Base-by-base conservation (phyloP, 2,329 filamentous ascomycete species). In the Didymella keratinophila region DNA sequence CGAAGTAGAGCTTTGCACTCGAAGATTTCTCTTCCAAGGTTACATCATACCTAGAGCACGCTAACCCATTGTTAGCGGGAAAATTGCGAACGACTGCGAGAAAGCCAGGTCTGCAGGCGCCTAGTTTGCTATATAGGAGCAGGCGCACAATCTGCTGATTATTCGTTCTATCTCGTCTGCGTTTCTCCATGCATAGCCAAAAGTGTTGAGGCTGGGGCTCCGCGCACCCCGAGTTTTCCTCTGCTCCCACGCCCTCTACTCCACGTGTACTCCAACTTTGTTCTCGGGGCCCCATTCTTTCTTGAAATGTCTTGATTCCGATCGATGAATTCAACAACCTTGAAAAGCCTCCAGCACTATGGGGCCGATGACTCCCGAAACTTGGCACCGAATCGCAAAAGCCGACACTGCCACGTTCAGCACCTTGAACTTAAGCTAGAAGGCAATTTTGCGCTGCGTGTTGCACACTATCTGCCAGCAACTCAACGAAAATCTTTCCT, bases 191-290 rank as follows among this genome's bases (percentile, higher is more conserved):
- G 56, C n/a, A 42, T 41, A 39, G 45, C 12, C 44, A 34, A 58
- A 58, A 54, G 18, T 58, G 56, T 54, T 54, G 50, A 54, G 56
- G 27, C 45, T 42, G 56, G 56, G 50, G 56, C 50, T 58, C 56
- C 56, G 49, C 55, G 55, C 49, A 18, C 47, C 42, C 42, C 32
- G n/a, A 20, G 27, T 36, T n/a, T 9, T n/a, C 32, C 7, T 36
- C 32, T 42, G 27, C 51, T 55, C 56, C 46, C 39, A 45, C 56
- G 55, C 56, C 52, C 28, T 47, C 42, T n/a, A n/a, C 56, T 52
- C 52, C 52, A 55, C 47, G 56, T 55, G 56, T 48, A 48, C 52
- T 60, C 42, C 46, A 52, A 48, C 32, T 25, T 55, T 56, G 55
- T 47, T 10, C 20, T 45, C 30, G 50, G 56, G 30, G 50, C 56